These are phyloP conservation scores for Leptographium procerum DNA, from an alignment of 2,329 filamentous ascomycete genomes.

Conservation along the genomic window DNA sequence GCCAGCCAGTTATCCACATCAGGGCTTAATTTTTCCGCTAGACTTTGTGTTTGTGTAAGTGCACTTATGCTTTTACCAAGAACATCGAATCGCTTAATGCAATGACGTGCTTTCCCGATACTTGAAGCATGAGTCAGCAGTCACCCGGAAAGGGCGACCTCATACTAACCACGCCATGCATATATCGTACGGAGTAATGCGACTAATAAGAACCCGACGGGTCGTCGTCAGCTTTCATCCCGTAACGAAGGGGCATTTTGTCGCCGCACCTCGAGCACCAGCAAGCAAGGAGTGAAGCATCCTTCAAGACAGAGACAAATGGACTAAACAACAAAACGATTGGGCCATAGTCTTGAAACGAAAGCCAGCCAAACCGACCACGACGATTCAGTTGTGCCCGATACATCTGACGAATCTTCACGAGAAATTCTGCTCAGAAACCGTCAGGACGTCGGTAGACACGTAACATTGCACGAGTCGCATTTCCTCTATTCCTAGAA, in stretches of 20 bases:
- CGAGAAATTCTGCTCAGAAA: not conserved
- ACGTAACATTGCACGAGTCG: not conserved
- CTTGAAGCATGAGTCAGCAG: not conserved
- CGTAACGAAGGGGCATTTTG: not conserved
- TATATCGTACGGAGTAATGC: too few relatives aligned
- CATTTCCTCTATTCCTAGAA: not conserved
- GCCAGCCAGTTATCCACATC: constrained; percentile 16
- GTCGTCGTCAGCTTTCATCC: not conserved
- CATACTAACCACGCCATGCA: not conserved
- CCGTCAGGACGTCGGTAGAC: not conserved
- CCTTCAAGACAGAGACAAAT: not conserved
- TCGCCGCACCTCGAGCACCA: not conserved
- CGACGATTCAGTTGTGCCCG: not conserved
- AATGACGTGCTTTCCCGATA: not conserved
- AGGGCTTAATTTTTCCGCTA: constrained; percentile 7
- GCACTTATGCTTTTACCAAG: too few relatives aligned
- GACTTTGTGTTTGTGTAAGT: not conserved
- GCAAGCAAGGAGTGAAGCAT: not conserved
- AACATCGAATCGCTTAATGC: not conserved
- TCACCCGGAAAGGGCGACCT: not conserved
- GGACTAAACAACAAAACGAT: not conserved
- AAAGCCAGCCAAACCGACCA: not conserved
- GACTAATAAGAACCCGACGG: not conserved
- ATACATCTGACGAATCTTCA: not conserved
- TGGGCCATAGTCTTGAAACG: not conserved